phyloP scores from a whole-genome alignment of 192 early-diverging fungal species.

The Gamsiella multidivaricata region DNA sequence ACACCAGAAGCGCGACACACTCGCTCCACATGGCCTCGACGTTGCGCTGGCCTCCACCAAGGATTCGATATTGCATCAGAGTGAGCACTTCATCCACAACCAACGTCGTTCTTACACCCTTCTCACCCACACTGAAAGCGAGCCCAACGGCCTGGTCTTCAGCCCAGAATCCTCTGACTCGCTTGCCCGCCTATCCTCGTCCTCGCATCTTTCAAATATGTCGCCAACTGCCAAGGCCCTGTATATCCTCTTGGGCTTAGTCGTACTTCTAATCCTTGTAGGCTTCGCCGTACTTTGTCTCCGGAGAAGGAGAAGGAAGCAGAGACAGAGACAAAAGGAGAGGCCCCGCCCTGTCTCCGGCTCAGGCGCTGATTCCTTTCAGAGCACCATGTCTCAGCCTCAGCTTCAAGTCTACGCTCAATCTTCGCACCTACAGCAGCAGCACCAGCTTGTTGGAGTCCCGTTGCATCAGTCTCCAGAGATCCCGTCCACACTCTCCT shows the following conservation, averaged over 20 bases:
- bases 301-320: not conserved
- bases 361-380: no score
- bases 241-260: not conserved
- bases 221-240: constrained; percentile 4
- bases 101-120: not conserved
- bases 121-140: not conserved
- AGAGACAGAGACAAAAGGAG: no score
- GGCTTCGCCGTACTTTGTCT: not conserved
- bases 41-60: no score
- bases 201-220: not conserved
- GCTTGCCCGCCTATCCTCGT: not conserved
- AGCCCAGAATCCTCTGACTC: not conserved
- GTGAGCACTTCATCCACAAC: not conserved
- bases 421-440: not conserved
- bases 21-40: no score
- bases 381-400: no score
- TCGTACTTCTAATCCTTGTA: not conserved
- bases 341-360: no score
- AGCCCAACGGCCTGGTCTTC: not conserved
- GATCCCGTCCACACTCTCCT: constrained; percentile 13
- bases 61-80: no score
- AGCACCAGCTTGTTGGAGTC: not conserved
- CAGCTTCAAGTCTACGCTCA: constrained; percentile 9
- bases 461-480: constrained; percentile 4
- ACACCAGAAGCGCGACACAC: no score